Percentiles rank a stretch among this genome's conserved stretches.
These are phyloP conservation scores for Sophora flavescens DNA, from an alignment of 306 rosid species.

Conservation along the genomic window DNA sequence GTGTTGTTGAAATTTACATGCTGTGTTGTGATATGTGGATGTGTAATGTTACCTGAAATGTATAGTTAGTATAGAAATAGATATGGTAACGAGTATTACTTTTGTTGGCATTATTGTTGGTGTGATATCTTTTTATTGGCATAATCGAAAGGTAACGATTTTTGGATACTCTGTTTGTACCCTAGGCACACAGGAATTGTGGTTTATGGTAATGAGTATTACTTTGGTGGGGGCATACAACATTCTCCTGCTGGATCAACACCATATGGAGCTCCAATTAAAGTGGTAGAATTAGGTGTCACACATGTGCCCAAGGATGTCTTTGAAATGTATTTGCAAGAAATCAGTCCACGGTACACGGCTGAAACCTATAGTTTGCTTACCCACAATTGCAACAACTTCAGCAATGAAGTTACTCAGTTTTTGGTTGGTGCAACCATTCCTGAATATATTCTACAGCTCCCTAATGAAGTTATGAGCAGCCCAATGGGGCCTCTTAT, in stretches of 20 bases:
- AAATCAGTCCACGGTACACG: constrained; percentile 78
- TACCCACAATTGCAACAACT: constrained; percentile 92
- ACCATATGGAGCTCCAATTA: constrained; percentile 85
- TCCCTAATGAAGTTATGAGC: constrained; percentile 85
- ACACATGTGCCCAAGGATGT: constrained; percentile 93
- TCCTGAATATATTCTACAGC: constrained; percentile 85
- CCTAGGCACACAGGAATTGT: constrained; percentile 94
- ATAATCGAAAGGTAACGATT: neutral
- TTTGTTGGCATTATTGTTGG: neutral
- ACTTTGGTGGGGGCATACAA: constrained; percentile 96
- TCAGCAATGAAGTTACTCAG: constrained; percentile 90
- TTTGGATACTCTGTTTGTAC: neutral
- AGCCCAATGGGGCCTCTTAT: constrained; percentile 92
- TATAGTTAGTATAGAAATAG: neutral
- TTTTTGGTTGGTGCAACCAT: constrained; percentile 84
- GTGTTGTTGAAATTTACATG: neutral
- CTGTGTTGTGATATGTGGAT: neutral
- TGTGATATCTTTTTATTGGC: neutral
- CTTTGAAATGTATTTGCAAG: constrained; percentile 86
- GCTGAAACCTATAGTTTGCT: constrained; percentile 86
- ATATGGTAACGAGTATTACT: neutral
- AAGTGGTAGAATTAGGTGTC: constrained; percentile 76
- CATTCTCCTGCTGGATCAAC: constrained; percentile 74
- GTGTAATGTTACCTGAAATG: neutral
- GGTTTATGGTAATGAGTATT: constrained; percentile 89